phyloP scores from a whole-genome alignment of 768 basidiomycete species.

The Trametes punicea region DNA sequence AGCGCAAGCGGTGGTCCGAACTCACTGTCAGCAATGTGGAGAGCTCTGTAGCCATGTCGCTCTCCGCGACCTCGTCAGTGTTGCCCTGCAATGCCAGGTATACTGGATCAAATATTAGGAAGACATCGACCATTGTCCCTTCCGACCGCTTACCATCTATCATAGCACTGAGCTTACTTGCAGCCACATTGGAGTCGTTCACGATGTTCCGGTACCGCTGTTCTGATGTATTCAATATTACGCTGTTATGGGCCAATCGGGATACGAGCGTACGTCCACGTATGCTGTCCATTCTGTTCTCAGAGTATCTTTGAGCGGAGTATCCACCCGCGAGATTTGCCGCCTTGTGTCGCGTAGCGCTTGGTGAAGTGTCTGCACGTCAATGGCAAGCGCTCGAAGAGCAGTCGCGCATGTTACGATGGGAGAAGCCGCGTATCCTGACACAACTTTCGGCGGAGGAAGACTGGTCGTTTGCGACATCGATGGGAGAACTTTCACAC shows the following conservation, averaged over 20 bases:
- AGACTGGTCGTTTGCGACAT: too few species aligned
- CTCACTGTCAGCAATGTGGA: neutral
- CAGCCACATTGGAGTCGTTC: neutral
- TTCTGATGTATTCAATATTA: neutral
- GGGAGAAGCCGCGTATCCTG: too few species aligned
- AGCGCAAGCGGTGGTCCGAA: too few species aligned
- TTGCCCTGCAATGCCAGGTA: neutral
- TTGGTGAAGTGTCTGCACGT: neutral
- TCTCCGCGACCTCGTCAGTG: neutral
- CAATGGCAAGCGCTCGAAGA: neutral
- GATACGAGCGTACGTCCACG: neutral
- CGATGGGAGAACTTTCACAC: too few species aligned
- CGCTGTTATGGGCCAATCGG: neutral
- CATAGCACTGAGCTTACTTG: neutral
- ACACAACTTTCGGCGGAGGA: too few species aligned
- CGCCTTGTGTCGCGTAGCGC: neutral
- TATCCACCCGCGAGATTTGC: neutral
- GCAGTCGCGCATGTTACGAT: too few species aligned
- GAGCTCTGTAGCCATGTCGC: neutral
- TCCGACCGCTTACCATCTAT: neutral
- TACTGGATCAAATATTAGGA: neutral
- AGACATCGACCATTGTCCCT: neutral
- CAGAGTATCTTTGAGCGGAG: neutral
- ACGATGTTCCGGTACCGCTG: neutral
- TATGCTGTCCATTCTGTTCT: neutral